Percentiles rank a stretch among this genome's conserved stretches.
Conservation (phyloP, 176 grass and related monocot genomes). For the Neostapfia colusana region DNA sequence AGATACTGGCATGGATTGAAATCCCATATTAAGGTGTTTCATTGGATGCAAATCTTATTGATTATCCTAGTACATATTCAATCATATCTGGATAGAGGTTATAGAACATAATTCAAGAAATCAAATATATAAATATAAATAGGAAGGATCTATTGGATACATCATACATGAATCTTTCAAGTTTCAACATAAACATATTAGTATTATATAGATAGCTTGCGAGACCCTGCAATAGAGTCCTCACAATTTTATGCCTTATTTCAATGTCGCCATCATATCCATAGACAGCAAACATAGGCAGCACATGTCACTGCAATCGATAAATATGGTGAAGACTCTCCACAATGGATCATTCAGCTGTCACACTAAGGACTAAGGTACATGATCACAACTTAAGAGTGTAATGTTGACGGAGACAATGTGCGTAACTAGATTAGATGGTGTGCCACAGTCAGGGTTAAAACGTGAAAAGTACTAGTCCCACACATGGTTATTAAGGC, state of each 20-base stretch:
- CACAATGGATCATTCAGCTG: neutral
- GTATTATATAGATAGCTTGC: conserved; percentile 11
- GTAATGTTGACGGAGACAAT: neutral
- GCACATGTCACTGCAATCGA: neutral
- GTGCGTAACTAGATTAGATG: conserved; percentile 4
- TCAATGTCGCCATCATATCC: neutral
- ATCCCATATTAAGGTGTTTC: neutral
- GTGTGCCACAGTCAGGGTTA: neutral
- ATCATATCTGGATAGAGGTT: neutral
- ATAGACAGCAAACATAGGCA: neutral
- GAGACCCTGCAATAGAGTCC: neutral
- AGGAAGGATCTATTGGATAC: neutral
- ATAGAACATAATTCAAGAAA: neutral
- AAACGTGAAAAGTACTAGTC: neutral
- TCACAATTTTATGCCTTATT: neutral
- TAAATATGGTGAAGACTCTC: neutral
- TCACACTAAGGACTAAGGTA: neutral
- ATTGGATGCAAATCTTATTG: neutral
- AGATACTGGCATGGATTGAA: neutral
- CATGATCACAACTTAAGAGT: conserved; percentile 4
- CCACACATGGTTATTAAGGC: too few species aligned
- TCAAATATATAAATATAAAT: neutral
- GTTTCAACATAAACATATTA: neutral
- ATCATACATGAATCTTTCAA: neutral
- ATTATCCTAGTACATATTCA: neutral